Base-by-base conservation (phyloP, 345 rosid genomes). In the Sisymbrium irio region DNA sequence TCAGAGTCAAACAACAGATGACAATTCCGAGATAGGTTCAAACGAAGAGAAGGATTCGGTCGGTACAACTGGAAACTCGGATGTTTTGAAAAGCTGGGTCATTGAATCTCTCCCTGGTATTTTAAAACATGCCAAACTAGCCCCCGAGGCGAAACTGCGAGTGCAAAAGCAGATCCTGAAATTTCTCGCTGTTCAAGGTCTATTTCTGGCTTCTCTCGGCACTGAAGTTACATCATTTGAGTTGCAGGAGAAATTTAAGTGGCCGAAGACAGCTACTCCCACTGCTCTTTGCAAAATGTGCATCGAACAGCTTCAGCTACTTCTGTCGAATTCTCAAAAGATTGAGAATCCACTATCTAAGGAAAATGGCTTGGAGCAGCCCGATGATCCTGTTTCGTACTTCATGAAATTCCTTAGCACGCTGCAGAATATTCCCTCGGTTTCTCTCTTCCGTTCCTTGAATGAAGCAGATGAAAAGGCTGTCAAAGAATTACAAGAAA, bases 1-100 rank as follows among this genome's bases (percentile, higher is more conserved):
- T 83, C 99, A 92, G 83, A 95, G 98, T 82, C 97, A 94, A 84
- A 92, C 99, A 66, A 95, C 97, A 13, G 99, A 96, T 85, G 99
- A 96, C 64, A 95, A 92, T 76, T 90, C 94, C 17, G 99, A 92
- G 80, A 84, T 88, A 63, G 97, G 92, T 37, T 87, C 93, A 20
- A 55, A 76, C 7, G 97, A 91, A 79, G 97, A 90, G 71, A 95
- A 85, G 81, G 96, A 90, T 69, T 82, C 88, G 36, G 44, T 75
- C 78, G 85, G 79, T 62, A 57, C 81, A 20, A 67, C 71, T 41
- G 96, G 83, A 69, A 89, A 77, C 74, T 78, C 89, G 49, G 97
- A 95, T 76, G 80, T 74, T 72, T 70, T 90, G 85, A 96, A 87
- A 85, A 80, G 83, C 74, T 96, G 99, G 96, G 82, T 92, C 33